Conservation (phyloP, 306 rosid genomes). For the Cicer bijugum region DNA sequence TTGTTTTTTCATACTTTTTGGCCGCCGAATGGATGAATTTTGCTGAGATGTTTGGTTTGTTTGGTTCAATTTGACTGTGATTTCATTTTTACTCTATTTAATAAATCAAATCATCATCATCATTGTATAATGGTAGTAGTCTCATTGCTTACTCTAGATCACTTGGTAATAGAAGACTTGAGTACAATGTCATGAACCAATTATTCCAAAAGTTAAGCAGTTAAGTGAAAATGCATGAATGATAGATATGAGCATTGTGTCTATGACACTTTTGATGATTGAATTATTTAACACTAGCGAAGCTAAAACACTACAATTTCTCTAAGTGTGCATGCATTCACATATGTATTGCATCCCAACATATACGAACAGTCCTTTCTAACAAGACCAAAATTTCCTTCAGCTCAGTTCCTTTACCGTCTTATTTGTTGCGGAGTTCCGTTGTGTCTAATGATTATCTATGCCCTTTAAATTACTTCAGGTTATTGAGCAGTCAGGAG, state of each 20-base stretch:
- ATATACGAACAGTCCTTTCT: slow-evolving; percentile 16
- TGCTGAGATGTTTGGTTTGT: slow-evolving; percentile 18
- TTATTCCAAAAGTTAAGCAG: not conserved
- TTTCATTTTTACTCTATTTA: slow-evolving; percentile 12
- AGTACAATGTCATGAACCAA: slow-evolving; percentile 15
- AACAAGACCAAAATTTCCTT: slow-evolving; percentile 17
- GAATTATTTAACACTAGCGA: slow-evolving; percentile 26
- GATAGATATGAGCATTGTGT: not conserved
- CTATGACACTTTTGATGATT: slow-evolving; percentile 1
- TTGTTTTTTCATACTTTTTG: not conserved
- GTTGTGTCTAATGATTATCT: slow-evolving; percentile 6
- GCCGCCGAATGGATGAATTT: not conserved
- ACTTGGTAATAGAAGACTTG: slow-evolving; percentile 1
- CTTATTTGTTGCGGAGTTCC: slow-evolving; percentile 11
- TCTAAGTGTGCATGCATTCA: not conserved
- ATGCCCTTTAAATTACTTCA: slow-evolving; percentile 44
- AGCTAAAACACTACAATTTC: slow-evolving; percentile 11
- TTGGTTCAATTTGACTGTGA: not conserved
- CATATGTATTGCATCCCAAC: slow-evolving; percentile 11
- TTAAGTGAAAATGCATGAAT: slow-evolving; percentile 1
- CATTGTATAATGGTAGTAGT: not conserved
- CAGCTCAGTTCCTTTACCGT: slow-evolving; percentile 25
- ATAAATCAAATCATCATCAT: not conserved
- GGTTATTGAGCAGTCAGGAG: slow-evolving; percentile 85
- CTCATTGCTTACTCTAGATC: not conserved